Evolutionary conservation across 106 monocot species (phyloP), one percentile per base, ranked within the genome.

Genomic region (Allium cepa): DNA sequence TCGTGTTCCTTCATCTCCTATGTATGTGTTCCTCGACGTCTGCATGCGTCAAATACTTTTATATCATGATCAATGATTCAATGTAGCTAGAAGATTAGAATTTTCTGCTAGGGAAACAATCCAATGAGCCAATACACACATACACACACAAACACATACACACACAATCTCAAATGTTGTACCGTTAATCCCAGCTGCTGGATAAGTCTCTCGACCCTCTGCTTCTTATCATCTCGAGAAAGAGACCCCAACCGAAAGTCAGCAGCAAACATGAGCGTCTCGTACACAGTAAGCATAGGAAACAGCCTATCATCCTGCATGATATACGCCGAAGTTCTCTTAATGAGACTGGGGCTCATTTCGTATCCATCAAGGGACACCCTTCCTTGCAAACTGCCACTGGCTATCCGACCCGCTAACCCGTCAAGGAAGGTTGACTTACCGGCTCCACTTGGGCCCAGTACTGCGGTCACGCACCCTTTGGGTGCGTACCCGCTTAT

Each of bases 221-320:
- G 67, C 66, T 58, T 46, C 82, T 82, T 82, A n/a, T 82, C 67
- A 0, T 59, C 48, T 4, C 62, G 18, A 18, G 78, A 62, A 26
- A 75, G 56, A 18, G 78, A 72, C 56, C 78, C 78, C 28, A 82
- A 67, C 8, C 82, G 78, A 73, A 82, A 78, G 50, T 78, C 78
- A 16, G 78, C 78, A n/a, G 82, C 78, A 63, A 78, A 82, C 82
- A 78, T 82, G 66, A 82, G 71, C 8, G 82, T 82, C 66, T 82
- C 82, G 62, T 78, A 74, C 49, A 82, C 82, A 17, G 78, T 78
- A 18, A 82, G 78, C 82, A 82, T 82, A 11, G 82, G 82, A 66
- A 82, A 82, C 55, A 82, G 71, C 46, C 78, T 68, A 66, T 82
- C 82, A 50, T 82, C 82, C 78, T 82, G 82, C 82, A 82, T 82